Evolutionary conservation across 2,329 filamentous ascomycete species (phyloP), one percentile per base, ranked within the genome.

Genomic region (Beauveria varroae): DNA sequence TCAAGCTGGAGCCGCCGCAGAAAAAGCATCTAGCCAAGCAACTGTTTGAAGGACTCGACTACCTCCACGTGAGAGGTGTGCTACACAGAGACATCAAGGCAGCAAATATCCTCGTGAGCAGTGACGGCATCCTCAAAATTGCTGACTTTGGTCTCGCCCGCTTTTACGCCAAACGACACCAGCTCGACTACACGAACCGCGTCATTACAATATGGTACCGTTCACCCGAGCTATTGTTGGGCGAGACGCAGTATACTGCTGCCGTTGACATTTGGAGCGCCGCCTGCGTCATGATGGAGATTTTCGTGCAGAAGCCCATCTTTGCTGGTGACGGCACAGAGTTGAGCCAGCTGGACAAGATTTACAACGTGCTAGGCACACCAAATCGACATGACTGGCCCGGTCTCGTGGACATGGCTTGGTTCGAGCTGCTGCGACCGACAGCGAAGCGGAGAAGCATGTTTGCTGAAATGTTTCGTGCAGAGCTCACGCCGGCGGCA

Each of bases 161-260:
- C 43, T 99, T 99, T 75, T 99, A 96, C 70, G 90, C 92, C 40
- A 99, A 99, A 73, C 87, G 89, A 55, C 87, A 89, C 63, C 90
- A 95, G 72, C 83, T 96, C 52, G 93, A 99, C 72, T 99, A 99
- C 73, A 99, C 95, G 1, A 99, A 99, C 71, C 89, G 95, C 41
- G 96, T 99, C 68, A 96, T 99, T 71, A 99, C 95, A 2, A 97
- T 99, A 66, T 99, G 96, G 96, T 97, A 97, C 73, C 86, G 93
- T 4, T 90, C 91, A 0, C 92, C 93, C 0, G 93, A 97, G 72
- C 81, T 97, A n/a, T 79, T 96, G 0, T 82, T 96, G 1, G 93
- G 93, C 7, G 92, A 96, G 73, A 96, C 93, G 5, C 86, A 90
- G 68, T 97, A 97, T 71, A 91, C 90, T 5, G 90, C 91, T 0